Evolutionary conservation across 768 basidiomycete species (phyloP).

Genomic region (Russula olivacea): DNA sequence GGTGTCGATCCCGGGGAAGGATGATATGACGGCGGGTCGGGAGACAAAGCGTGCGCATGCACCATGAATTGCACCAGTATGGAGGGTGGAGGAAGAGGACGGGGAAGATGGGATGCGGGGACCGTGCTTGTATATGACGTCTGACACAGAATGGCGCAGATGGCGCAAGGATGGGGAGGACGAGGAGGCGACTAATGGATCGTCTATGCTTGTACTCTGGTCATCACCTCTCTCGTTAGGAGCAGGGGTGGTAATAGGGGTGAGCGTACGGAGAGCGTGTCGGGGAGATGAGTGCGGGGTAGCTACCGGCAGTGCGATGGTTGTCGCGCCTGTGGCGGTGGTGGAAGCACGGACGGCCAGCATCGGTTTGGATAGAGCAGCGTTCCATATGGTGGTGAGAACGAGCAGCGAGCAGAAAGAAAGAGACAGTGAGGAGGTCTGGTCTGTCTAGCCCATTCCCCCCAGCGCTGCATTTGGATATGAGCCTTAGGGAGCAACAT

Average conservation of each 20-base stretch:
- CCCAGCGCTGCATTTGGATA: too few species aligned
- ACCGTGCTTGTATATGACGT: constrained; percentile 6
- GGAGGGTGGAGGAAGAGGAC: not conserved
- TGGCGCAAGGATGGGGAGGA: not conserved
- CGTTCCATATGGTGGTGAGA: not conserved
- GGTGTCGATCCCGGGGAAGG: constrained; percentile 1
- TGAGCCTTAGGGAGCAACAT: too few species aligned
- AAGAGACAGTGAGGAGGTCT: not conserved
- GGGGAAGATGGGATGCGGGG: constrained; percentile 9
- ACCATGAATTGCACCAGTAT: not conserved
- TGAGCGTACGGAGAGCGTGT: constrained; percentile 9
- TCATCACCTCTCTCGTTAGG: not conserved
- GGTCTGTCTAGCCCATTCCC: not conserved
- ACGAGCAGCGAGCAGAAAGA: not conserved
- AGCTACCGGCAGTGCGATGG: not conserved
- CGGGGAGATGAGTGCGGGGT: not conserved
- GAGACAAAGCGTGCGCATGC: constrained; percentile 17
- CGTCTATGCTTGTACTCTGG: not conserved
- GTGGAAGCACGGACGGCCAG: constrained; percentile 10
- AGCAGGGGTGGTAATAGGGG: constrained; percentile 7
- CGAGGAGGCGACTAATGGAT: not conserved
- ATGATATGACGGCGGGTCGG: not conserved
- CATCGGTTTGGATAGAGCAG: not conserved
- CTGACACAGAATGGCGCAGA: constrained; percentile 12
- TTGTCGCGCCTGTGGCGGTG: constrained; percentile 12